These are phyloP conservation scores for Spathaspora sp. DNA, from an alignment of 805 yeast species.

Conservation along the genomic window DNA sequence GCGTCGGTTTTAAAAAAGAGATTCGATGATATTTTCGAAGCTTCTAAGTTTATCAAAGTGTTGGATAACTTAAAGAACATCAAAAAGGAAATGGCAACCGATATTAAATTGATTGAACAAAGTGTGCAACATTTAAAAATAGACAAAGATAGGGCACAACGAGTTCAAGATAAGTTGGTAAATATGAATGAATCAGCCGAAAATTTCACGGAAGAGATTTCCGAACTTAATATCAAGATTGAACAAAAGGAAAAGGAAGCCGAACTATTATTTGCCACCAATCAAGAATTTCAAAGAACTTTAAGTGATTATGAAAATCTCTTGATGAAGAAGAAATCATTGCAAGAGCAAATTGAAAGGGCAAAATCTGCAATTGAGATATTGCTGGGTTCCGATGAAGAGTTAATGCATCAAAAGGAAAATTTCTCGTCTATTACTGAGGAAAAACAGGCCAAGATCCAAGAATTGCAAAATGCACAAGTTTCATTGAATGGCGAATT, in stretches of 20 bases:
- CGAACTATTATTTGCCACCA: slow-evolving; percentile 63
- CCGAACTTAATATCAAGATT: slow-evolving; percentile 46
- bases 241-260: slow-evolving; percentile 53
- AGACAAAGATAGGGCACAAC: slow-evolving; percentile 71
- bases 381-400: slow-evolving; percentile 38
- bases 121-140: slow-evolving; percentile 71
- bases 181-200: slow-evolving; percentile 43
- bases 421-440: slow-evolving; percentile 23
- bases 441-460: slow-evolving; percentile 14
- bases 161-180: slow-evolving; percentile 46
- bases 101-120: slow-evolving; percentile 72
- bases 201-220: slow-evolving; percentile 44
- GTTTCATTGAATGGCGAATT: slow-evolving; percentile 15
- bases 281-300: slow-evolving; percentile 76
- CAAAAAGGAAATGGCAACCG: slow-evolving; percentile 72
- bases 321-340: slow-evolving; percentile 41
- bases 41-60: slow-evolving; percentile 87
- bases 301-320: slow-evolving; percentile 61
- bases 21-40: slow-evolving; percentile 96
- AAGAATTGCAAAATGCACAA: slow-evolving; percentile 4
- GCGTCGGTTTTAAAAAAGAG: slow-evolving; percentile 84
- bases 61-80: slow-evolving; percentile 73
- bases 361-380: slow-evolving; percentile 44
- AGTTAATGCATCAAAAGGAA: slow-evolving; percentile 22
- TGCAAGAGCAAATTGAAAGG: slow-evolving; percentile 50